Base-by-base conservation (phyloP, 306 rosid genomes). In the Quercus berberidifolia region DNA sequence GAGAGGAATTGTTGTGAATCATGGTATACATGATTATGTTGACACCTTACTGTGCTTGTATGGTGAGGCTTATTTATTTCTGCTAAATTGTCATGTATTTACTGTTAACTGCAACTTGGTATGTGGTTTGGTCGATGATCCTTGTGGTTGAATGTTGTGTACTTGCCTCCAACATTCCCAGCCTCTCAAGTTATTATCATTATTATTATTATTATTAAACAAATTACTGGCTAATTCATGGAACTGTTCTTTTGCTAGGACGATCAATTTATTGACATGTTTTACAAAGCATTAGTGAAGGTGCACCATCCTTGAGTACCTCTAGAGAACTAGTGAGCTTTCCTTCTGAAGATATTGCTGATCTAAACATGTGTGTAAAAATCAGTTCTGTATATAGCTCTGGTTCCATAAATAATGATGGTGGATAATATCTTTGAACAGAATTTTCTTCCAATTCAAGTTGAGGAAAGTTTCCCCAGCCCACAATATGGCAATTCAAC, bases 211-310 rank as follows among this genome's bases (percentile, higher is more conserved):
- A 33, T 33, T 74, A 57, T 67, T 25, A 55, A 28, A 68, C 51
- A 28, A 63, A 7, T 58, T 18, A 69, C 74, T 77, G 26, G 58
- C 79, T 76, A 38, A 80, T 80, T 87, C 33, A 46, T 51, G 84
- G 35, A 20, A 33, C 76, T 77, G 38, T 82, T 79, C 77, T 31
- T 73, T 55, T 80, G 76, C 33, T 77, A 94, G 98, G 97, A 94
- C 55, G 98, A 91, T 84, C 92, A 88, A 84, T 92, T 94, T 86
- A 83, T 94, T 26, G 97, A 92, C 81, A 83, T 86, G 95, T 74
- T 94, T 71, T 80, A 88, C 79, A 92, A 90, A 84, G 81, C 91
- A 57, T 72, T 94, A 87, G 78, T 82, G 83, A 94, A 90, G 92
- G 82, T 77, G 73, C 89, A 83, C 72, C 89, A 87, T 81, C 80